phyloP scores from a whole-genome alignment of 768 basidiomycete species.

The Russula virescens region DNA sequence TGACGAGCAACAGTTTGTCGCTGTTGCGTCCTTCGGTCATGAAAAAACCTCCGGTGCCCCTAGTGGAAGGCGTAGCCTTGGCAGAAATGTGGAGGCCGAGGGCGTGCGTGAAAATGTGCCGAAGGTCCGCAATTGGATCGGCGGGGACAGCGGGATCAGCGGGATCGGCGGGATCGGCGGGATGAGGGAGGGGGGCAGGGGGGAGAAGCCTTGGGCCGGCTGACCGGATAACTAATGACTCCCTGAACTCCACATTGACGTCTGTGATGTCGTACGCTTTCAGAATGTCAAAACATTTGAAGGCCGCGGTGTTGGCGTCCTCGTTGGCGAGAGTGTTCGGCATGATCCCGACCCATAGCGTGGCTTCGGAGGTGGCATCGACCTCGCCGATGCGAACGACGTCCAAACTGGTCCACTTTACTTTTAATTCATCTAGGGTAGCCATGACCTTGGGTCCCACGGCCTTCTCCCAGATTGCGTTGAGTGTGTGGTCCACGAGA shows the following conservation, averaged over 20 bases:
- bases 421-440: background rate
- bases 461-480: accelerated
- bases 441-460: background rate
- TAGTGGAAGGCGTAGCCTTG: background rate
- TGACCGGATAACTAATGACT: background rate
- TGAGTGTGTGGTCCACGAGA: background rate
- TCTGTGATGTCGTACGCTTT: background rate
- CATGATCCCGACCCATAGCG: background rate
- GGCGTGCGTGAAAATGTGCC: background rate
- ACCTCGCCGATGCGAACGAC: background rate
- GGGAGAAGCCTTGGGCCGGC: background rate
- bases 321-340: background rate
- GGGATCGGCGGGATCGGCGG: too few species aligned
- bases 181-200: too few species aligned
- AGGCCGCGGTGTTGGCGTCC: background rate
- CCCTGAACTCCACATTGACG: background rate
- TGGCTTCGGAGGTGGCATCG: background rate
- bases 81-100: constrained; percentile 1
- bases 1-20: constrained; percentile 29
- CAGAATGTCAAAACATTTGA: background rate
- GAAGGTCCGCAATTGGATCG: too few species aligned
- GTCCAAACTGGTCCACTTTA: background rate
- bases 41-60: constrained; percentile 36
- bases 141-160: too few species aligned
- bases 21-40: constrained; percentile 32